phyloP scores from a whole-genome alignment of 371 early-diverging fungal species.

The Mucor circinelloides region DNA sequence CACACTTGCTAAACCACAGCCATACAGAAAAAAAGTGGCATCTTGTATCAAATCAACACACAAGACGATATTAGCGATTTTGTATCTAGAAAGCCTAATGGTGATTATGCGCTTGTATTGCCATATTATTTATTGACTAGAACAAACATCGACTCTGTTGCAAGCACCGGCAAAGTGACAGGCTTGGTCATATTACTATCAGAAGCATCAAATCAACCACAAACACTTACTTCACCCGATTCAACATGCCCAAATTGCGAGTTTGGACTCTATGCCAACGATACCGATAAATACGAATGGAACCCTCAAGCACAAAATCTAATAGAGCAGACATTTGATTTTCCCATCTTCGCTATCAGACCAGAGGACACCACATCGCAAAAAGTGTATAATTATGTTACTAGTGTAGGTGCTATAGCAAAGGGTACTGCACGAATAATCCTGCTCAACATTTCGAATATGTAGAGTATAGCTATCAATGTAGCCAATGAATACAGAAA shows the following conservation, averaged over 20 bases:
- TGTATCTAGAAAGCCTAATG: conserved; percentile 20
- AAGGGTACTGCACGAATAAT: not conserved
- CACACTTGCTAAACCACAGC: conserved; percentile 10
- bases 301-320: conserved; percentile 71
- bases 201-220: not conserved
- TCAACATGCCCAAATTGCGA: conserved; percentile 70
- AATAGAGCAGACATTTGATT: conserved; percentile 55
- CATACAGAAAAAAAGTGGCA: conserved; percentile 48
- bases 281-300: conserved; percentile 60
- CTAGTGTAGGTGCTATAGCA: conserved; percentile 12
- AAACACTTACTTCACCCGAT: conserved; percentile 56
- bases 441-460: not conserved
- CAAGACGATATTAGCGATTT: conserved; percentile 58
- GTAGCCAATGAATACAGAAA: conserved; percentile 40
- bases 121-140: conserved; percentile 62
- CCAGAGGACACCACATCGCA: conserved; percentile 46
- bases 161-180: conserved; percentile 17
- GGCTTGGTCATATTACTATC: conserved; percentile 33
- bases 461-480: conserved; percentile 57
- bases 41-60: conserved; percentile 58
- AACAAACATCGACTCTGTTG: conserved; percentile 25
- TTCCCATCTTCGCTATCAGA: conserved; percentile 70
- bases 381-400: conserved; percentile 39
- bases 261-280: conserved; percentile 70
- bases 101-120: conserved; percentile 61